Conservation (phyloP, 2,329 filamentous ascomycete genomes). For the Clarireedia monteithiana region DNA sequence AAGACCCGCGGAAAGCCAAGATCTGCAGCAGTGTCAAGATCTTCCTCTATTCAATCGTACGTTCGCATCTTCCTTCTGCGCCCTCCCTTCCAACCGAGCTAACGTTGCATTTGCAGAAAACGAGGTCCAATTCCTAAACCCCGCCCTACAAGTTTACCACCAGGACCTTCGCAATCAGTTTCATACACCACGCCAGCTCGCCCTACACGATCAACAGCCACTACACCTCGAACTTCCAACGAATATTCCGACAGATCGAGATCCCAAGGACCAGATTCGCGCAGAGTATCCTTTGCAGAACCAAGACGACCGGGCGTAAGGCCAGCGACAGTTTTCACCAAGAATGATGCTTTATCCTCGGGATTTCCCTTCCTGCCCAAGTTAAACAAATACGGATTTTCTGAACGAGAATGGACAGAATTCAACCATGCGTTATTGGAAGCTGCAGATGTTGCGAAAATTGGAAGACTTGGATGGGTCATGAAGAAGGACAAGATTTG, state of each 20-base stretch:
- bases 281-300: constrained; percentile 7
- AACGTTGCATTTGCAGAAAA: background rate
- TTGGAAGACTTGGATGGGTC: background rate
- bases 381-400: constrained; percentile 14
- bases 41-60: constrained; percentile 7
- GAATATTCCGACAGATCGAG: constrained; percentile 3
- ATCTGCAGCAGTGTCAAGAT: constrained; percentile 4
- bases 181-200: background rate
- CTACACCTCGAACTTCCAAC: constrained; percentile 4
- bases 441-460: constrained; percentile 4
- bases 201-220: constrained; percentile 4
- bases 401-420: constrained; percentile 20
- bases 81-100: background rate
- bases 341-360: constrained; percentile 18
- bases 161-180: background rate
- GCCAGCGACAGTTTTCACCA: constrained; percentile 14
- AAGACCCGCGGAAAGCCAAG: background rate
- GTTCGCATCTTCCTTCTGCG: background rate
- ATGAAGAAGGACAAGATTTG: constrained; percentile 2
- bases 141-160: background rate
- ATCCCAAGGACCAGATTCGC: constrained; percentile 8
- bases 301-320: background rate
- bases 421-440: constrained; percentile 20
- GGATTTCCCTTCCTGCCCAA: constrained; percentile 21
- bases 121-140: background rate